Conservation (phyloP, 2,329 filamentous ascomycete genomes). For the Hymenoscyphus scutula region DNA sequence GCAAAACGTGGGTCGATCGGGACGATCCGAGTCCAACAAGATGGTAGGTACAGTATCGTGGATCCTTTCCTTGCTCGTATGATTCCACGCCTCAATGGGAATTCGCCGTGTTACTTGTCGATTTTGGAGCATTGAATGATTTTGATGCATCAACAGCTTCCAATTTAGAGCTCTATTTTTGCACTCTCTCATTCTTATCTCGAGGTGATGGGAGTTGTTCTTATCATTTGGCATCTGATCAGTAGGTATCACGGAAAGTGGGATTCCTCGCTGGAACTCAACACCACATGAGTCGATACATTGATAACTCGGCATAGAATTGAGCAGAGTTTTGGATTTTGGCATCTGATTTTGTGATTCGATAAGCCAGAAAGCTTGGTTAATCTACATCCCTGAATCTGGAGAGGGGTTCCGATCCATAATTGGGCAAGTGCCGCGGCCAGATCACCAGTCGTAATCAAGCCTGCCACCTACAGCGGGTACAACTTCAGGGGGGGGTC, state of each 20-base stretch:
- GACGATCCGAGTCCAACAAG: background rate
- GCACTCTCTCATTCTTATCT: background rate
- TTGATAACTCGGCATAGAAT: background rate
- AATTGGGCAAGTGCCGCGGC: background rate
- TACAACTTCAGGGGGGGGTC: background rate
- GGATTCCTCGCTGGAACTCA: background rate
- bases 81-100: background rate
- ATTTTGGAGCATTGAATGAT: background rate
- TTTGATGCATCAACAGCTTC: background rate
- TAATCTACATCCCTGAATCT: background rate
- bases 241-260: background rate
- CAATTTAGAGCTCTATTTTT: background rate
- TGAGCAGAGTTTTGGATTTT: background rate
- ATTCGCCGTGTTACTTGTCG: background rate
- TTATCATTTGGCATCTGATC: background rate
- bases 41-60: background rate
- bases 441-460: background rate
- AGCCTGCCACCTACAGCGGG: background rate
- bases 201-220: background rate
- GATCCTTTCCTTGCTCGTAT: background rate
- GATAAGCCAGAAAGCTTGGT: background rate
- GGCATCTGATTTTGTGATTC: background rate
- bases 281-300: background rate
- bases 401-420: background rate
- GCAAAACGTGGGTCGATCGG: background rate